These are phyloP conservation scores for Fusarium sp. DNA, from an alignment of 2,329 filamentous ascomycete species.

Conservation along the genomic window DNA sequence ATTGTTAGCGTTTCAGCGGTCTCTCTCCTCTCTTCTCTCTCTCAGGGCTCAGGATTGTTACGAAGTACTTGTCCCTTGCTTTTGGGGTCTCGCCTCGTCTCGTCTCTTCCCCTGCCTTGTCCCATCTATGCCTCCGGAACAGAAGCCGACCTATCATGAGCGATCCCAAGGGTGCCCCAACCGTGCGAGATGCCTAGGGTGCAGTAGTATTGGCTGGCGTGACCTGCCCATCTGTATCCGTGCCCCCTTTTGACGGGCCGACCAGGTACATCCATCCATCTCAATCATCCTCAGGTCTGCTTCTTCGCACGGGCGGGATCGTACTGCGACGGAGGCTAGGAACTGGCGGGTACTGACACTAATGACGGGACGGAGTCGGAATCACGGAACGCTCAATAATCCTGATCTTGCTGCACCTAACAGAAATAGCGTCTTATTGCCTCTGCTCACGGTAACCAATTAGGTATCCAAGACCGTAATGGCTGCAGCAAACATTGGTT, in stretches of 20 bases:
- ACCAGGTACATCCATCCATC: constrained; percentile 4
- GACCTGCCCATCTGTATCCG: constrained; percentile 14
- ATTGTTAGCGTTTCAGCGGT: neutral
- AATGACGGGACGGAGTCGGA: constrained; percentile 35
- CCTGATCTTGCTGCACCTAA: neutral
- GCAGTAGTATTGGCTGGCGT: constrained; percentile 23
- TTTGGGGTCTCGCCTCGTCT: constrained; percentile 22
- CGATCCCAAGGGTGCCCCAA: constrained; percentile 27
- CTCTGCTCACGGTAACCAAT: constrained; percentile 1
- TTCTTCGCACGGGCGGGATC: constrained; percentile 38
- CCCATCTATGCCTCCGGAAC: constrained; percentile 30
- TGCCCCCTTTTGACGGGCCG: constrained; percentile 23
- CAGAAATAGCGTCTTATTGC: constrained; percentile 6
- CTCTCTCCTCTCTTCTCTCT: neutral
- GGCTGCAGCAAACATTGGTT: constrained; percentile 13
- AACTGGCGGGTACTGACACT: constrained; percentile 27
- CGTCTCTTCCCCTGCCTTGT: constrained; percentile 17
- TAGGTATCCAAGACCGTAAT: constrained; percentile 5
- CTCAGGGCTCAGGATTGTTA: neutral
- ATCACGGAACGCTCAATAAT: constrained; percentile 28
- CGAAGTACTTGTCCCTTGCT: constrained; percentile 9
- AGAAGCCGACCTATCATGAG: constrained; percentile 20
- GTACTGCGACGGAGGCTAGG: constrained; percentile 31
- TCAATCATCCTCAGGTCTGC: neutral
- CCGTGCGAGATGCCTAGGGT: constrained; percentile 33